phyloP scores from a whole-genome alignment of 2,329 filamentous ascomycete genomes.

The Coniochaeta sp. region DNA sequence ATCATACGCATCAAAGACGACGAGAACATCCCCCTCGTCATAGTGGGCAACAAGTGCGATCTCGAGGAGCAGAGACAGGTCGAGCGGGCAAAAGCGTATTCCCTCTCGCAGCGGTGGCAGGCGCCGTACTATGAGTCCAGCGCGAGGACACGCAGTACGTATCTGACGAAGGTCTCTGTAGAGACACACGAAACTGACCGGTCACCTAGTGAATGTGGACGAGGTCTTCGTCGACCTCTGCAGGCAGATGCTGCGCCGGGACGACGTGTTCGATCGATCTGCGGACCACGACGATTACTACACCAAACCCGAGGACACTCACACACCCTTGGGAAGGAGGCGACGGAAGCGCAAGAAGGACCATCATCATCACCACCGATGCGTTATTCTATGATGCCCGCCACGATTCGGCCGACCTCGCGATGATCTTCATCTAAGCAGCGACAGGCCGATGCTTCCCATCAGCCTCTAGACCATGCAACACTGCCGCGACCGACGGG shows the following conservation, averaged over 20 bases:
- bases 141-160: slow-evolving; percentile 63
- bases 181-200: not conserved
- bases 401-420: no score
- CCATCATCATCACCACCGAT: slow-evolving; percentile 6
- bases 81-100: slow-evolving; percentile 70
- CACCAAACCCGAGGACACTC: slow-evolving; percentile 32
- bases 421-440: no score
- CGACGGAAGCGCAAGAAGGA: slow-evolving; percentile 2
- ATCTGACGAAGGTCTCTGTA: not conserved
- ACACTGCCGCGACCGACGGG: no score
- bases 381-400: slow-evolving; percentile 13
- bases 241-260: slow-evolving; percentile 72
- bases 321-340: slow-evolving; percentile 11
- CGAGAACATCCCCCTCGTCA: slow-evolving; percentile 76
- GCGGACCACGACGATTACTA: slow-evolving; percentile 31
- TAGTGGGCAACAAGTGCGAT: slow-evolving; percentile 89
- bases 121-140: slow-evolving; percentile 90
- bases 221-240: slow-evolving; percentile 84
- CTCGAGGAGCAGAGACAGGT: slow-evolving; percentile 80
- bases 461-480: no score
- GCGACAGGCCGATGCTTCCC: no score
- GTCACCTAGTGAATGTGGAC: slow-evolving; percentile 65
- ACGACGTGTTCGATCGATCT: slow-evolving; percentile 39
- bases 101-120: slow-evolving; percentile 80
- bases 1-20: slow-evolving; percentile 89